A percentile compares a stretch with the other conserved stretches of the same genome.
Evolutionary conservation across 139 green algal genomes (phyloP).

Genomic region (Tetraselmis chui): DNA sequence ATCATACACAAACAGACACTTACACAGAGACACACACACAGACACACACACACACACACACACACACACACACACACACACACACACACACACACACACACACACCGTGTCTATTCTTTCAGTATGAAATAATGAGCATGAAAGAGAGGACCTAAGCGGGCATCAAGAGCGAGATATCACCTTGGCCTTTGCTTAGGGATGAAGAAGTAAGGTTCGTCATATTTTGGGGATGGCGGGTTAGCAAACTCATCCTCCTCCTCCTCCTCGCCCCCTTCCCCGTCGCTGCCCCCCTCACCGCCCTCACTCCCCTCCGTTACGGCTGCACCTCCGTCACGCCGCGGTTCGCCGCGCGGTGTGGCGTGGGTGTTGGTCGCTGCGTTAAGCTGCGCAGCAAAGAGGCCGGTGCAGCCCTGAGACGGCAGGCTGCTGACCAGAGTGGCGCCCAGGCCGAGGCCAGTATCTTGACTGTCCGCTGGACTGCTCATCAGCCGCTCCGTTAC

Average conservation of each 20-base stretch:
- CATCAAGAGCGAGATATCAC: background rate
- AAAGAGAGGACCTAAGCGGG: background rate
- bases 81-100: background rate
- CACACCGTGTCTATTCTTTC: background rate
- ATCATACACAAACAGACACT: no score
- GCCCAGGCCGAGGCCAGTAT: background rate
- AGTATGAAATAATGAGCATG: background rate
- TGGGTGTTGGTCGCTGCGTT: no score
- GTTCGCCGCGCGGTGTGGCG: background rate
- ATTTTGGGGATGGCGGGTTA: constrained; percentile 85
- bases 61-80: background rate
- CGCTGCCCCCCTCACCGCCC: background rate
- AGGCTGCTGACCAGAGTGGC: background rate
- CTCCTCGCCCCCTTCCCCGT: constrained; percentile 11
- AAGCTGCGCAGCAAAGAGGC: background rate
- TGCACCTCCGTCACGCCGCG: constrained; percentile 7
- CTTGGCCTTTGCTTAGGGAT: constrained; percentile 15
- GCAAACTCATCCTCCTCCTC: constrained; percentile 31
- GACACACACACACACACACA: background rate
- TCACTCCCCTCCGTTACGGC: background rate
- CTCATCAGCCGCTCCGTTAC: no score
- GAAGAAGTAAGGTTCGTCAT: constrained; percentile 80
- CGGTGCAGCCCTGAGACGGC: background rate
- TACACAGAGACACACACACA: background rate
- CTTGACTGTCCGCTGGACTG: background rate